Evolutionary conservation across 192 early-diverging fungal genomes (phyloP).

Genomic region (Helicostylum pulchrum): DNA sequence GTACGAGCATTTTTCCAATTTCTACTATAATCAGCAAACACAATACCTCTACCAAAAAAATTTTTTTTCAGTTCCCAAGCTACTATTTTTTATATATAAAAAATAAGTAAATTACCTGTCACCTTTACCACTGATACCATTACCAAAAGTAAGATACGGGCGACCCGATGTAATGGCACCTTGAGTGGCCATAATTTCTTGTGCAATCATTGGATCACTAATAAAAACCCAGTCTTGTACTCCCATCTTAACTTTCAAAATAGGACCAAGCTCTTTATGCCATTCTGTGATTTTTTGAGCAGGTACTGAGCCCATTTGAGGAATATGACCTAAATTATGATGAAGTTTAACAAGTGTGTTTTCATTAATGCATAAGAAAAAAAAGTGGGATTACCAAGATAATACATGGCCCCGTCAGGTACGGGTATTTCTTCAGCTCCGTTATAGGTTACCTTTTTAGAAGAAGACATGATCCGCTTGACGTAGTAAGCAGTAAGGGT

Average conservation of each 20-base stretch:
- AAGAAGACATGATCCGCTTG: too few species aligned
- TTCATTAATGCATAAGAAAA: neutral
- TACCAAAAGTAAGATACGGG: neutral
- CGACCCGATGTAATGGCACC: slow-evolving; percentile 7
- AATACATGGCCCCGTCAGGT: neutral
- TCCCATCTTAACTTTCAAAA: slow-evolving; percentile 7
- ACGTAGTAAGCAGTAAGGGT: too few species aligned
- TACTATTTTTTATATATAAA: neutral
- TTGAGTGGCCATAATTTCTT: neutral
- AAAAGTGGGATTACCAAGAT: neutral
- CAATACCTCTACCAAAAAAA: slow-evolving; percentile 14
- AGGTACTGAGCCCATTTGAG: neutral
- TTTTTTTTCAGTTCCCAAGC: neutral
- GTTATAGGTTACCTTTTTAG: too few species aligned
- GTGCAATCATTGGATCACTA: slow-evolving; percentile 9
- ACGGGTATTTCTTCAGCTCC: neutral
- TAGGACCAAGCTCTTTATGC: neutral
- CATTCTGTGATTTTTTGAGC: slow-evolving; percentile 8
- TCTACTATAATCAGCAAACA: neutral
- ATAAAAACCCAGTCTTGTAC: slow-evolving; percentile 16
- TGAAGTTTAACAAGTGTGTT: neutral
- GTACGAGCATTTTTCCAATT: slow-evolving; percentile 11
- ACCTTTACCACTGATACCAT: slow-evolving; percentile 6
- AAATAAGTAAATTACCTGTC: slow-evolving; percentile 1
- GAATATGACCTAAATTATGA: slow-evolving; percentile 1